Base-by-base conservation (phyloP, 2,329 filamentous ascomycete species). In the Colletotrichum coccodes region DNA sequence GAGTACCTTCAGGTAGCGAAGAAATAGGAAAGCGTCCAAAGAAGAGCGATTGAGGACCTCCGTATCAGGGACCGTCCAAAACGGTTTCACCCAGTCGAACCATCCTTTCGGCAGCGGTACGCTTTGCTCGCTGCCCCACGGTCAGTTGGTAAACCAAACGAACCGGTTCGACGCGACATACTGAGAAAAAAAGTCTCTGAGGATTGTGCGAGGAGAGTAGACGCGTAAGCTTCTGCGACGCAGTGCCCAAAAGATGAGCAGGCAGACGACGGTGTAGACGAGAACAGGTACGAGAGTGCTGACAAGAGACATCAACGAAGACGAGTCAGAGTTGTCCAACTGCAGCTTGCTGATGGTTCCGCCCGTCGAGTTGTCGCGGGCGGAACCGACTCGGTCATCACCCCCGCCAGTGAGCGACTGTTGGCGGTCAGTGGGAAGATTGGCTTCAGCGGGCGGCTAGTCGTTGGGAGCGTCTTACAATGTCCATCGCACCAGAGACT, bases 41-140 rank as follows among this genome's bases (percentile, higher is more conserved):
- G 94, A 97, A 78, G 95, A 94, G 82, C 97, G 94, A 75, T 96
- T 93, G 26, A 98, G 88, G 30, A 95, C 89, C 76, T 93, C 94
- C 46, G 90, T 90, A 77, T 98, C 95, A 4, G 87, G 87, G 49
- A 88, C 86, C 73, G 86, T 87, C 82, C 89, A 91, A 80, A 94
- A 92, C 14, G 86, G 83, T 11, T 81, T 80, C 66, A 94, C 79
- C 92, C 92, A 94, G 73, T 91, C 88, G 74, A 92, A 82, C 52
- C 90, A 77, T 61, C 91, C 91, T 30, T 77, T 83, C 3, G 91
- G 89, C 0, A 91, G 83, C 2, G 54, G 61, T 23, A 40, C 18
- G 44, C 64, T 65, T 34, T 60, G 68, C n/a, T 72, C 68, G 30
- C 70, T 72, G 28, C 3, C 9, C 5, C 11, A 7, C 14, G 8